Conservation (phyloP, 768 basidiomycete genomes). For the Trametes punicea region DNA sequence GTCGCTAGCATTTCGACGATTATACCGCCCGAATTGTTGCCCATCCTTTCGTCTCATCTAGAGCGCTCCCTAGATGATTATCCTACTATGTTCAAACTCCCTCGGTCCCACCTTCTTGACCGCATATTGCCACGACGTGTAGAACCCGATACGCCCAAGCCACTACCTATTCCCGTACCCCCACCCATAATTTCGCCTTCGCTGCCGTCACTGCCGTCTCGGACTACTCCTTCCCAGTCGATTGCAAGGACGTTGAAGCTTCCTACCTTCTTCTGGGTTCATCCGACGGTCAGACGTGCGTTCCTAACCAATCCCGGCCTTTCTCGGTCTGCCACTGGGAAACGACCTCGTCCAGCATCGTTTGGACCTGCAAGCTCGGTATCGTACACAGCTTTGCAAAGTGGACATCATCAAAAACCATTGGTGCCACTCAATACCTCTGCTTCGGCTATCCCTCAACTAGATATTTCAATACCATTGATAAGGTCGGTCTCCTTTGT, state of each 20-base stretch:
- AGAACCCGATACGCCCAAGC: not conserved
- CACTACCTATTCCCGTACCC: not conserved
- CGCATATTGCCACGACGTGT: slow-evolving; percentile 13
- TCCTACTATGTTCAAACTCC: slow-evolving; percentile 36
- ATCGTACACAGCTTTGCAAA: not conserved
- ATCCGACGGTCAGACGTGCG: slow-evolving; percentile 13
- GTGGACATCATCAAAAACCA: not conserved
- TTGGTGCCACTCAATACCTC: not conserved
- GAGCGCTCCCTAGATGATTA: slow-evolving; percentile 9
- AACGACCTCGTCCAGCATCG: slow-evolving; percentile 9
- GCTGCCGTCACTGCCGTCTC: not conserved
- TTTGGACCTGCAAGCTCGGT: not conserved
- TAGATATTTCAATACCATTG: not conserved
- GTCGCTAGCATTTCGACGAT: slow-evolving; percentile 49
- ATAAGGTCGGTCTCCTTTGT: not conserved
- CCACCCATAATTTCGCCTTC: not conserved
- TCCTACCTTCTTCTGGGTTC: slow-evolving; percentile 16
- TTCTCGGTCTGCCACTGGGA: not conserved
- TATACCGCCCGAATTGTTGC: slow-evolving; percentile 48
- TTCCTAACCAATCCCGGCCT: not conserved
- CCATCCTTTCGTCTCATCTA: slow-evolving; percentile 39
- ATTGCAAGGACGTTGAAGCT: slow-evolving; percentile 11
- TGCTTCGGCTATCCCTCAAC: not conserved
- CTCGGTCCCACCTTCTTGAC: slow-evolving; percentile 33
- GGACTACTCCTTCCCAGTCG: not conserved